Evolutionary conservation across 169 alveolate genomes (phyloP).

Genomic region (Babesia bigemina): DNA sequence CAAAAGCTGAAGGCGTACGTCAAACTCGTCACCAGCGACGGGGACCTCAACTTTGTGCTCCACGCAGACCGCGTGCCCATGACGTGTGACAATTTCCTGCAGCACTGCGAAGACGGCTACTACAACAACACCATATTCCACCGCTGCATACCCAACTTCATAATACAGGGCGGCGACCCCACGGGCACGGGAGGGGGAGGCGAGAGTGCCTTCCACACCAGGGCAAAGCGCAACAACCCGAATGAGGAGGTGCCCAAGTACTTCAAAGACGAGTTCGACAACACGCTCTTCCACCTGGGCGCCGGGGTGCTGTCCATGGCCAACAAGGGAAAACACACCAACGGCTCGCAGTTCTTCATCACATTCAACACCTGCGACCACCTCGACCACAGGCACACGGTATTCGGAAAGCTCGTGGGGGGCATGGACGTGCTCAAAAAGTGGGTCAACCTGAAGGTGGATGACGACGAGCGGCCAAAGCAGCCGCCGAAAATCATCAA

Average conservation of each 20-base stretch:
- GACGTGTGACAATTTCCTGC: slow-evolving; percentile 76
- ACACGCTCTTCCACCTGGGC: slow-evolving; percentile 64
- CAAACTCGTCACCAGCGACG: slow-evolving; percentile 68
- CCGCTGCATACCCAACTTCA: slow-evolving; percentile 90
- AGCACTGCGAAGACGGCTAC: slow-evolving; percentile 80
- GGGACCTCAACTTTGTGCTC: slow-evolving; percentile 65
- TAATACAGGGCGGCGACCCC: slow-evolving; percentile 97
- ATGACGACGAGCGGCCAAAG: slow-evolving; percentile 67
- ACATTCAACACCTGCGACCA: slow-evolving; percentile 91
- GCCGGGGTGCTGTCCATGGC: slow-evolving; percentile 69
- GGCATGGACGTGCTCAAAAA: slow-evolving; percentile 58
- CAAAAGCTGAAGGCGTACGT: slow-evolving; percentile 68
- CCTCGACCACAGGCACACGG: slow-evolving; percentile 89
- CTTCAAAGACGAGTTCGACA: slow-evolving; percentile 66
- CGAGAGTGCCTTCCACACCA: slow-evolving; percentile 68
- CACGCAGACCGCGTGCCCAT: slow-evolving; percentile 70
- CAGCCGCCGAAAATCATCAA: slow-evolving; percentile 64
- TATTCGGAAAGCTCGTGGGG: slow-evolving; percentile 67
- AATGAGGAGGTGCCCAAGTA: slow-evolving; percentile 59
- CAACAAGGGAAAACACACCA: slow-evolving; percentile 79
- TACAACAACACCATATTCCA: slow-evolving; percentile 89
- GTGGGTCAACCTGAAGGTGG: slow-evolving; percentile 54
- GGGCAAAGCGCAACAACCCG: slow-evolving; percentile 44
- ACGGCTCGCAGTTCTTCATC: slow-evolving; percentile 91
- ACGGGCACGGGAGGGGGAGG: slow-evolving; percentile 97